Conservation (phyloP, 805 yeast genomes). For the Wickerhamiella alocasiicola region DNA sequence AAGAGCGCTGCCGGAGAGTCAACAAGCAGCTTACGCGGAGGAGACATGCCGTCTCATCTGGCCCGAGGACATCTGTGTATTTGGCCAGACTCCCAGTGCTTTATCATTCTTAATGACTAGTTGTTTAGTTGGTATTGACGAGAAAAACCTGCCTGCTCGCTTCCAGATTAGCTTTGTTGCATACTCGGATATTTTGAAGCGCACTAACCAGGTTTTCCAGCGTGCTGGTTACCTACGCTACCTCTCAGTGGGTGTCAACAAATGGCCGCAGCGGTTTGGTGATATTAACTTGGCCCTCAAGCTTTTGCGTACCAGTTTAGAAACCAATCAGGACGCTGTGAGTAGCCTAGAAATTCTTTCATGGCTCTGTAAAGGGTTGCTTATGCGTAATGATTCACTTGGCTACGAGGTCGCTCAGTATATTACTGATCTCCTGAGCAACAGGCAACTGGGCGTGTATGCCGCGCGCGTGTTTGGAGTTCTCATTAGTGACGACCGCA, state of each 20-base stretch:
- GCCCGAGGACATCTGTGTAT: constrained; percentile 5
- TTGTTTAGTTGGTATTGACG: constrained; percentile 13
- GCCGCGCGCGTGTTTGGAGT: constrained; percentile 50
- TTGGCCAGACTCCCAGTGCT: constrained; percentile 10
- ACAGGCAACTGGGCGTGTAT: constrained; percentile 27
- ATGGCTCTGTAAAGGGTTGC: constrained; percentile 64
- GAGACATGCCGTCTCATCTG: constrained; percentile 15
- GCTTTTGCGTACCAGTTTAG: constrained; percentile 11
- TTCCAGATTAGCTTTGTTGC: constrained; percentile 13
- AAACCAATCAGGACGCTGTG: constrained; percentile 16
- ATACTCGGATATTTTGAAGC: constrained; percentile 15
- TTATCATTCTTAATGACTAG: constrained; percentile 10
- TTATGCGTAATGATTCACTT: constrained; percentile 41
- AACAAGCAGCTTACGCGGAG: constrained; percentile 14
- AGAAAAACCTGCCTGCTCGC: constrained; percentile 7
- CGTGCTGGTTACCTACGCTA: constrained; percentile 47
- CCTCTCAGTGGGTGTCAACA: constrained; percentile 45
- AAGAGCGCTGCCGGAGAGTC: constrained; percentile 16
- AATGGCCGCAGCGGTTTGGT: constrained; percentile 31
- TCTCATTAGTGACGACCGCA: constrained; percentile 51
- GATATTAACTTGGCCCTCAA: constrained; percentile 9
- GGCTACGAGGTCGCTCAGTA: constrained; percentile 28
- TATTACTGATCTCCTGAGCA: constrained; percentile 30
- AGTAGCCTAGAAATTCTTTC: constrained; percentile 39
- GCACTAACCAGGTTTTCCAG: constrained; percentile 25